Base-by-base conservation (phyloP, 1,284 basidiomycete species). In the Marasmius tenuissimus region DNA sequence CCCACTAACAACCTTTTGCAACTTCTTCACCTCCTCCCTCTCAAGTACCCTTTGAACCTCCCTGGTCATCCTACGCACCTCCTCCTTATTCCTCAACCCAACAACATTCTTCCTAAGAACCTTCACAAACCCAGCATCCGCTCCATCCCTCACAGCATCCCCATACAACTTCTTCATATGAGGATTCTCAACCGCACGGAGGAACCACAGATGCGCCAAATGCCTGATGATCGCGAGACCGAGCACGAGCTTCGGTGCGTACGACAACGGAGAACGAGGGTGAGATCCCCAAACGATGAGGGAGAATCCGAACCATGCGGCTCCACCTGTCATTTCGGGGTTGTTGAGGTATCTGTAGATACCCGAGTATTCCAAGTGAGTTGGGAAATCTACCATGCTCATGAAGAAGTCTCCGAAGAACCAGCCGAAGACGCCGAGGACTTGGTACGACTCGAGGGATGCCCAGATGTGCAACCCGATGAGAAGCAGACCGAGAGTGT, bases 351-450 rank as follows among this genome's bases (percentile, higher is more conserved):
- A 97, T 10, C 87, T 88, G 38, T 96, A 98, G 69, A 99, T 98
- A 37, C 97, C 97, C 56, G 94, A 97, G 74, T 98, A 98, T 65
- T 96, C 94, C 8, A 98, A 81, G 66, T 94, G 88, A 1, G 92
- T 80, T 2, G 97, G 95, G 73, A 94, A 97, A 68, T 95, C 93
- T 68, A 94, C 89, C 73, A 98, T 91, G 83, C 94, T 89, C 73
- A 98, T 91, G 83, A 98, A 99, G 77, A 99, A 99, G 76, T 99
- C 97, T 22, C 94, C 94, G 69, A 96, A 98, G 77, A 97, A 95
- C 96, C 96, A 98, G 91, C 92, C 94, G 71, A 97, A 97, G 51
- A 93, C 86, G 6, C 97, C 97, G 0, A 99, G 84, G 16, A 96
- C 97, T 70, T 97, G 91, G 75, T 89, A 98, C 0, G 91, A 94